Evolutionary conservation across 2,329 filamentous ascomycete genomes (phyloP), one percentile per base, ranked within the genome.

Genomic region (Talaromyces sp.): DNA sequence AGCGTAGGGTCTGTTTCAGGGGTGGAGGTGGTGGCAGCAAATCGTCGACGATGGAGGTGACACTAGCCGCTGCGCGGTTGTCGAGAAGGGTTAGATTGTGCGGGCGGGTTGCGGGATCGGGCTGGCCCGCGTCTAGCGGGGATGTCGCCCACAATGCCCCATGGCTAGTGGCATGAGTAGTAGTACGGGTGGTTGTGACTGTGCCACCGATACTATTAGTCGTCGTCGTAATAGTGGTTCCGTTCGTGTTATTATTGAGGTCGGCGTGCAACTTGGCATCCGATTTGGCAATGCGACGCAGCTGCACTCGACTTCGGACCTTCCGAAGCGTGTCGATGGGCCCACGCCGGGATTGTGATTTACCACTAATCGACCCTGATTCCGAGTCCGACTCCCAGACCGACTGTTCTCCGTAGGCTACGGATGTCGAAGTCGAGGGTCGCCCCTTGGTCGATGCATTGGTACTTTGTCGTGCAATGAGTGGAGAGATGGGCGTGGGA

Each of bases 371-470:
- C 0, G 74, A 77, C 63, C 78, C 77, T 5, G 68, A 72, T 19
- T 79, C 77, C 0, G 77, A 79, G 56, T 79, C 77, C 0, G 77
- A 78, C 54, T 79, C 77, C 77, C 77, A 79, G 0, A 78, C 75
- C 0, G 77, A 79, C 19, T 77, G 77, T 63, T 79, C 77, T 25
- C 70, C 72, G 59, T 73, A 68, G 5, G 69, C 71, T 27, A 77
- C 76, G 6, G 74, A 74, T 0, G 73, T 70, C 1, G 76, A 77
- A 2, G 71, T 77, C 0, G 75, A 77, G 1, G 76, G 74, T 5
- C 76, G 64, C 13, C 76, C 72, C 64, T 72, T 73, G 1, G 38
- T 58, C 6, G 72, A 74, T 31, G 69, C 69, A n/a, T 67, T 68
- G 1, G 72, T 75, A 60, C 68, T 70, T 29, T 73, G 71, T 7